A percentile compares a stretch with the other conserved stretches of the same genome.
Conservation (phyloP, 257 asterid species). For the Fraxinus quadrangulata region DNA sequence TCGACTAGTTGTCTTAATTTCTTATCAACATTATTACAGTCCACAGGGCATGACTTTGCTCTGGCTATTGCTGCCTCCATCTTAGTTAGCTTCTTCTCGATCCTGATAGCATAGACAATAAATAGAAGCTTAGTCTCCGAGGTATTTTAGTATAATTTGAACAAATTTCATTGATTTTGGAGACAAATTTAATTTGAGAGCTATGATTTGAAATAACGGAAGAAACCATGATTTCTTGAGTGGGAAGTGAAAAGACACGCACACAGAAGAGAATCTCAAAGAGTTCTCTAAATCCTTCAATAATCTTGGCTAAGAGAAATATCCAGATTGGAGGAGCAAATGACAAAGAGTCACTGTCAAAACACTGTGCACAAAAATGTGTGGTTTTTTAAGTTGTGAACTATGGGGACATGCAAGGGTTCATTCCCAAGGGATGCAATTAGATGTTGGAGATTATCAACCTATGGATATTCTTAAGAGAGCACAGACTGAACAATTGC, state of each 20-base stretch:
- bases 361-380: neutral
- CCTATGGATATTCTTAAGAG: neutral
- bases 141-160: conserved; percentile 8
- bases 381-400: neutral
- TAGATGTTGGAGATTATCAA: neutral
- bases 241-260: neutral
- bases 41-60: conserved; percentile 81
- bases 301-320: neutral
- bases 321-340: neutral
- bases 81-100: conserved; percentile 53
- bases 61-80: conserved; percentile 76
- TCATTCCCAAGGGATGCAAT: neutral
- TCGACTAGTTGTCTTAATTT: conserved; percentile 93
- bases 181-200: conserved; percentile 10
- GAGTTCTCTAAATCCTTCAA: neutral
- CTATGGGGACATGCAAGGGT: neutral
- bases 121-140: conserved; percentile 22
- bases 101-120: conserved; percentile 51
- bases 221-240: neutral
- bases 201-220: neutral
- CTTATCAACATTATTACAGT: conserved; percentile 91
- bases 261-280: neutral
- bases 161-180: neutral
- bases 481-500: neutral
- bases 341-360: neutral